Evolutionary conservation across 495 filamentous ascomycete genomes (phyloP).

Genomic region (Podospora fimiseda): DNA sequence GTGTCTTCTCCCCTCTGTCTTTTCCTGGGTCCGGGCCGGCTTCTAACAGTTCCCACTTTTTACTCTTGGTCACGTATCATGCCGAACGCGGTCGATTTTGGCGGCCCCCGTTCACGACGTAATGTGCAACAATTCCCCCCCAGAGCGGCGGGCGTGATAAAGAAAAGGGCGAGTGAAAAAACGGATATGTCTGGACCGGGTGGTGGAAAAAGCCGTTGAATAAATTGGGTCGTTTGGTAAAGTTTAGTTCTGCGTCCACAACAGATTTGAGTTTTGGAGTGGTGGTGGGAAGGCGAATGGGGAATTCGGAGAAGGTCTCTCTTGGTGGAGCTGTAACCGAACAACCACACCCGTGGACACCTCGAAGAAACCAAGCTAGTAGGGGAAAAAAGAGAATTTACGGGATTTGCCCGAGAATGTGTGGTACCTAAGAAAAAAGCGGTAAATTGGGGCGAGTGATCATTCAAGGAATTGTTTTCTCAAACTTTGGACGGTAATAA

Average conservation of each 20-base stretch:
- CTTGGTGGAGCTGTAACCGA: too few relatives aligned
- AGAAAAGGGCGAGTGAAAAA: neutral
- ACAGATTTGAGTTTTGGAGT: neutral
- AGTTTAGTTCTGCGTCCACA: neutral
- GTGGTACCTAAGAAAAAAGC: too few relatives aligned
- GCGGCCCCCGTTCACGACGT: conserved; percentile 15
- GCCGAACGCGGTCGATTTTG: neutral
- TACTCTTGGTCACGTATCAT: conserved; percentile 10
- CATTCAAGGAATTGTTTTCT: too few relatives aligned
- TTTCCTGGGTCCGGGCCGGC: neutral
- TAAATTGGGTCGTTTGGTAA: neutral
- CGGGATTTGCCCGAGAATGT: too few relatives aligned
- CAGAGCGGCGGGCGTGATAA: neutral
- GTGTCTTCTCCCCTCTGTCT: conserved; percentile 8
- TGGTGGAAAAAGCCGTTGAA: neutral
- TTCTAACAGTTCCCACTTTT: conserved; percentile 15
- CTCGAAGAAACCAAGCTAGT: too few relatives aligned
- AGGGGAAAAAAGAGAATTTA: too few relatives aligned
- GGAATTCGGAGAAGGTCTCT: too few relatives aligned
- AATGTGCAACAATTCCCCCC: conserved; percentile 3
- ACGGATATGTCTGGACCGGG: neutral
- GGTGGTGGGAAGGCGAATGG: neutral
- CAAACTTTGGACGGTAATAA: too few relatives aligned
- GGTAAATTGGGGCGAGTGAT: too few relatives aligned
- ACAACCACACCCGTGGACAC: too few relatives aligned